These are phyloP conservation scores for Penicillium ochrochloron DNA, from an alignment of 495 filamentous ascomycete genomes.

Conservation along the genomic window DNA sequence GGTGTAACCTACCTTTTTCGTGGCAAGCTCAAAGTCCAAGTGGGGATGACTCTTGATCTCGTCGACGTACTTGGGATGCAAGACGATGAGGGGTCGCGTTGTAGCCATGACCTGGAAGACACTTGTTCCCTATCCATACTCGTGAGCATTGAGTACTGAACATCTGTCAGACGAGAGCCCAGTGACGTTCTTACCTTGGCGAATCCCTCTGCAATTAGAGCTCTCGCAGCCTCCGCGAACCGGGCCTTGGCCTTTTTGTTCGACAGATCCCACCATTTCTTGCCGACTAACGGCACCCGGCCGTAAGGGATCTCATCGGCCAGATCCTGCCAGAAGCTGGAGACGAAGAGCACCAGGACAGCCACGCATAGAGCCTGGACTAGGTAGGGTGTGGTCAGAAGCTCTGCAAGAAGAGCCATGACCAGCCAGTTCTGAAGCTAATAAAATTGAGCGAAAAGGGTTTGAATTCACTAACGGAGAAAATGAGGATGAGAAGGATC, in stretches of 20 bases:
- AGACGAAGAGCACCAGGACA: slow-evolving; percentile 28
- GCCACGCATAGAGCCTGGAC: slow-evolving; percentile 27
- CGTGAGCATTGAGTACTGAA: background rate
- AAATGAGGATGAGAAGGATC: background rate
- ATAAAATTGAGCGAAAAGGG: background rate
- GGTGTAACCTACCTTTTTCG: slow-evolving; percentile 40
- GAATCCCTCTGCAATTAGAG: slow-evolving; percentile 37
- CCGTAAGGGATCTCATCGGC: slow-evolving; percentile 36
- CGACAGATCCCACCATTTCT: slow-evolving; percentile 34
- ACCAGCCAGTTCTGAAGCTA: background rate
- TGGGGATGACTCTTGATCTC: slow-evolving; percentile 52
- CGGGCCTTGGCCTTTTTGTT: slow-evolving; percentile 37
- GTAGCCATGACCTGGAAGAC: slow-evolving; percentile 48
- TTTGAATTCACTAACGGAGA: background rate
- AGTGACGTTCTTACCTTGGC: slow-evolving; percentile 26
- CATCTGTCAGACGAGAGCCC: background rate
- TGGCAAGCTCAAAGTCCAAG: slow-evolving; percentile 45
- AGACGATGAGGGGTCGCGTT: slow-evolving; percentile 41
- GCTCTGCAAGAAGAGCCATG: slow-evolving; percentile 34
- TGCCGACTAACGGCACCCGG: slow-evolving; percentile 38
- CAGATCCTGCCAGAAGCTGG: slow-evolving; percentile 35
- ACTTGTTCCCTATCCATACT: slow-evolving; percentile 26
- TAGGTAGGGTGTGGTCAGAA: slow-evolving; percentile 32
- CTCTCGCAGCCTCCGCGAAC: slow-evolving; percentile 32
- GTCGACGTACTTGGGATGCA: slow-evolving; percentile 54